Evolutionary conservation across 148 eudicot species (phyloP).

Genomic region (Vaccinium corymbosum): DNA sequence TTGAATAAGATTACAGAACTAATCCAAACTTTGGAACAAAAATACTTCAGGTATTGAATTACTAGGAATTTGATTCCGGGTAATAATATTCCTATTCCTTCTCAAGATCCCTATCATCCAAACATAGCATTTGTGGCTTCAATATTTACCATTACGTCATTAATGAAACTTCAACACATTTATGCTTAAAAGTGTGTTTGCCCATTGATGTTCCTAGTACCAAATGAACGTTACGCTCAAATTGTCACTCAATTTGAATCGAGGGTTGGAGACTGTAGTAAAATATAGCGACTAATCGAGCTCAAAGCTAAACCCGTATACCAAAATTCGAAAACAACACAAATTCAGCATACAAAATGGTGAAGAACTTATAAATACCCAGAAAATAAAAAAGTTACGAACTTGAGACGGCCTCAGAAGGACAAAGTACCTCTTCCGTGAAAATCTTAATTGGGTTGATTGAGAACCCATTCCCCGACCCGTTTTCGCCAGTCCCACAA

Average conservation of each 20-base stretch:
- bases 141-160: not conserved
- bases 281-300: not conserved
- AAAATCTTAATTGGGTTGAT: constrained; percentile 52
- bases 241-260: not conserved
- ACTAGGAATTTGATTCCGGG: too few relatives aligned
- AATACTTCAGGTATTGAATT: too few relatives aligned
- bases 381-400: not conserved
- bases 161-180: not conserved
- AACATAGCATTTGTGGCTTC: not conserved
- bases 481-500: constrained; percentile 52
- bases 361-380: not conserved
- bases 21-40: too few relatives aligned
- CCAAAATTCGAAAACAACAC: not conserved
- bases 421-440: constrained; percentile 59
- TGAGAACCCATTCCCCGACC: constrained; percentile 44
- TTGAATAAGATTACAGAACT: too few relatives aligned
- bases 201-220: not conserved
- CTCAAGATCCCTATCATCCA: too few relatives aligned
- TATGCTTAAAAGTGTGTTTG: not conserved
- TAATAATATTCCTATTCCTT: too few relatives aligned
- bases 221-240: not conserved
- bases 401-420: not conserved
- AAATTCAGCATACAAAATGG: not conserved
- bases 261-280: not conserved
- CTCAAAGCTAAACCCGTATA: not conserved